Evolutionary conservation across 805 yeast genomes (phyloP).

Genomic region (Kuraishia capsulata): DNA sequence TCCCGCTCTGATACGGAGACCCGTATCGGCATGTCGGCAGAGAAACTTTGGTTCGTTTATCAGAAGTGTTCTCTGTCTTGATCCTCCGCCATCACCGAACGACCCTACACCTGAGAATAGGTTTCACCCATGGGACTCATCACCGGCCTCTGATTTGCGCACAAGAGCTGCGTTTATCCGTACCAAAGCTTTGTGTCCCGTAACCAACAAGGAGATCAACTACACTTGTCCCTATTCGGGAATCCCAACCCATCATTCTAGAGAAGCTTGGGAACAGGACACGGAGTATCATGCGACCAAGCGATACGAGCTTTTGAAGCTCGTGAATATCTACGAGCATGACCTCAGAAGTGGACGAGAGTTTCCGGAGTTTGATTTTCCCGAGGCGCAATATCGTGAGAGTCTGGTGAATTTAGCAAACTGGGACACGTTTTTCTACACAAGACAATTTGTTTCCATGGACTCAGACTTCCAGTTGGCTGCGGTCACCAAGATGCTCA

Average conservation of each 20-base stretch:
- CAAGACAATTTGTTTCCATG: constrained; percentile 91
- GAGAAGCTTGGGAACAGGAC: constrained; percentile 85
- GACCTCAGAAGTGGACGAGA: constrained; percentile 90
- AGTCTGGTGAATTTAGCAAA: constrained; percentile 64
- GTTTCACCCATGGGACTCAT: constrained; percentile 85
- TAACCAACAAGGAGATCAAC: constrained; percentile 69
- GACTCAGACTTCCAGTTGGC: constrained; percentile 95
- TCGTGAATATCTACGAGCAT: constrained; percentile 89
- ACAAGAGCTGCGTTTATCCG: constrained; percentile 87
- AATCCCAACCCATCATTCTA: constrained; percentile 90
- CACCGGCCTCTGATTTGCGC: constrained; percentile 81
- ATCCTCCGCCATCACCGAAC: constrained; percentile 54
- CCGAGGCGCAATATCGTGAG: constrained; percentile 69
- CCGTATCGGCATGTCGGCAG: neutral
- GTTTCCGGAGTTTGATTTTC: constrained; percentile 94
- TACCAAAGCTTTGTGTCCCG: constrained; percentile 85
- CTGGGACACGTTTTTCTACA: constrained; percentile 93
- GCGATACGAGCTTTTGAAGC: constrained; percentile 65
- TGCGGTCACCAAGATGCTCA: constrained; percentile 87
- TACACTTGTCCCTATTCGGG: constrained; percentile 92
- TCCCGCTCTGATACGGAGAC: neutral
- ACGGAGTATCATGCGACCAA: constrained; percentile 57
- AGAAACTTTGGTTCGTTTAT: constrained; percentile 23
- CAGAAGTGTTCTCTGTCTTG: constrained; percentile 33
- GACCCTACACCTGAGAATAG: constrained; percentile 66